Base-by-base conservation (phyloP, 148 eudicot genomes). In the Camellia lanceoleosa region DNA sequence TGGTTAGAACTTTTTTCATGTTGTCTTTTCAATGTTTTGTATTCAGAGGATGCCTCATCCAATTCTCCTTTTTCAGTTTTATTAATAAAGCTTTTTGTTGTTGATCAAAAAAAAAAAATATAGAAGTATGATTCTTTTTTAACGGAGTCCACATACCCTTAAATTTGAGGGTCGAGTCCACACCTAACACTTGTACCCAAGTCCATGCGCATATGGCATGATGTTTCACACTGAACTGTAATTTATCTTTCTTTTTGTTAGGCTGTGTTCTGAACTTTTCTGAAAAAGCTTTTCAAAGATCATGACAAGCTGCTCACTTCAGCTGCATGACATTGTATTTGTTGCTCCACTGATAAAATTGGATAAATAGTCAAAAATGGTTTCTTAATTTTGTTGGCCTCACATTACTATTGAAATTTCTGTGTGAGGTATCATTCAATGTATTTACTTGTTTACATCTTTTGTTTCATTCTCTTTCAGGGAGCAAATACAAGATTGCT, bases 401-500 rank as follows among this genome's bases (percentile, higher is more conserved):
- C 3, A 11, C 11, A 61, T 19, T 43, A 7, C 4, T 61, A 5
- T 41, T 41, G n/a, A 13, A n/a, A 4, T 10, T 75, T 38, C 19
- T 70, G 15, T 30, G 20, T 3, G n/a, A 30, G 46, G 18, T 49
- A 52, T 20, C 14, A 7, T 7, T 15, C n/a, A 7, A 0, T 63
- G 41, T 46, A 18, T 71, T 47, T 12, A 15, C 16, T 9, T 15
- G 8, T 73, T 51, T 64, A 18, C 49, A 4, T 18, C 7, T 70
- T 64, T 78, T 19, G 0, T 54, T 19, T 49, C 42, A 4, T 16
- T 76, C 55, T 80, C 55, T 81, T 69, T 13, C 87, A 93, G 98
- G 93, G 95, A 95, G 82, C 89, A 89, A 84, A 91, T 95, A 77
- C 90, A 92, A 85, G 97, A 90, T 74, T 91, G 87, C 78, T 77